Evolutionary conservation across 306 rosid species (phyloP), one percentile per base, ranked within the genome.

Genomic region (Cyclanthera cordifolia): DNA sequence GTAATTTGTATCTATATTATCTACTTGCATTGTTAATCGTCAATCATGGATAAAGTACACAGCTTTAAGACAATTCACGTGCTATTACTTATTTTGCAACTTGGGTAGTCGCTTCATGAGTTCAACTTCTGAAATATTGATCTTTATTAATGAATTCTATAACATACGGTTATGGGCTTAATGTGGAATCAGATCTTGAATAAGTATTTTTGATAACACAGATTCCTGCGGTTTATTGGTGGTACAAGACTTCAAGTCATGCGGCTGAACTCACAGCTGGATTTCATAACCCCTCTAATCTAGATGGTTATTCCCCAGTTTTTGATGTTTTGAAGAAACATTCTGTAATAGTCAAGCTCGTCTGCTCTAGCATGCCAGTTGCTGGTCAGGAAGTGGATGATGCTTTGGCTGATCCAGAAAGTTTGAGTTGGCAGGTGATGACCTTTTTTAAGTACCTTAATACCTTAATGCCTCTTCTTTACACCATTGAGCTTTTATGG

Each of bases 201-300:
- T 72, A 27, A 24, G 59, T 53, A 21, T 16, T 45, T 17, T 39
- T 28, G 6, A 30, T 19, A 16, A 20, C 73, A 82, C 88, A 93
- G 99, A 83, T 93, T 82, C 96, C 96, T 84, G 85, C 96, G 17
- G 73, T 90, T 72, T 83, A 87, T 78, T 93, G 96, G 99, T 93
- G 96, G 94, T 93, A 93, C 75, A 90, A 82, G 82, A 87, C 90
- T 72, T 69, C 91, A 30, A 90, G 99, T 72, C 99, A 93, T 75
- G 96, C 95, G 2, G 95, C 99, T 5, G 99, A 93, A 83, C 76
- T 93, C 80, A 93, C 96, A 34, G 86, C 99, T 46, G 99, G 99
- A 78, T 93, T 86, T 77, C 87, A 87, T 82, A 93, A 93, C 74
- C 91, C 99, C 4, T 81, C 87, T 46, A 87, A 93, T 80, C 96